Base-by-base conservation (phyloP, 1,139 yeast species). In the Kodamaea sp. region DNA sequence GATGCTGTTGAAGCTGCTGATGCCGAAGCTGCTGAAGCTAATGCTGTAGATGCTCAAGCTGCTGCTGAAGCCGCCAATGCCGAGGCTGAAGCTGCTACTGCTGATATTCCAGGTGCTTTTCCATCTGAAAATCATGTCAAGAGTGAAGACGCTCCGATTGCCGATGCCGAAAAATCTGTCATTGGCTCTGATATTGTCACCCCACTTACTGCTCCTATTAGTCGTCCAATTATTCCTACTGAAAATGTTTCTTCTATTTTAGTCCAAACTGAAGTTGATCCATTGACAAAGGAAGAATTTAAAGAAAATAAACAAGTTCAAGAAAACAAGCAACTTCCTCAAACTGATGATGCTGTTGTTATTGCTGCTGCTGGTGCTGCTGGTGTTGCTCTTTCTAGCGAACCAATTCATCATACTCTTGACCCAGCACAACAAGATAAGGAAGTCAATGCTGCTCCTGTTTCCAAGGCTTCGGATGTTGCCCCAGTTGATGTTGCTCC, bases 391-490 rank as follows among this genome's bases (percentile, higher is more conserved):
- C 40, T 38, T n/a, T 41, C 56, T 15, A 48, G 36, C 7, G 41
- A 36, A 8, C 45, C 40, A 20, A 56, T 15, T 15, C 20, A 15
- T 15, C 20, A 58, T 40, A 60, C 67, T 10, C 61, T 62, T 42
- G 69, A 63, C 44, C 67, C 69, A 9, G 35, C 28, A 41, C 55
- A 57, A 38, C 60, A 29, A 6, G 20, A 26, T 24, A 34, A 40
- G 7, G 20, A 31, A 7, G 33, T 20, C 22, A 24, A 15, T 6
- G 33, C 8, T 10, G 8, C 31, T 8, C 10, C 60, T 24, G 30
- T 31, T 8, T n/a, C 36, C 30, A 24, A 20, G 8, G 31, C 41
- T 9, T 32, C 41, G 9, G 42, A 35, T 10, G 42, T 35, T 25
- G 43, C 43, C 30, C 50, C 27, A 6, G 43, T 36, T 10, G 42